Percentiles rank a stretch among this genome's conserved stretches.
Conservation (phyloP, 345 rosid species). For the Trapa bicornis region DNA sequence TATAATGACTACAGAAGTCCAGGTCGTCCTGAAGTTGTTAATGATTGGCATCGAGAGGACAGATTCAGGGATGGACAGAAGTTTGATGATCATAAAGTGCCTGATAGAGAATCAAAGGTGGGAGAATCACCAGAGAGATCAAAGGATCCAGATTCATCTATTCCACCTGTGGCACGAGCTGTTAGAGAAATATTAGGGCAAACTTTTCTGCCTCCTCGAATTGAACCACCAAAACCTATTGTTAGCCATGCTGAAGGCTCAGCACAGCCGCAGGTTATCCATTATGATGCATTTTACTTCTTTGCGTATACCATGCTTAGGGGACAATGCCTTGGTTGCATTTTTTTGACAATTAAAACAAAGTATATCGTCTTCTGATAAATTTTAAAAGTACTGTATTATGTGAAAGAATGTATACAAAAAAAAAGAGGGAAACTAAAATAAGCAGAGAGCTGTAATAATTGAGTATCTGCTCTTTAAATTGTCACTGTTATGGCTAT, state of each 20-base stretch:
- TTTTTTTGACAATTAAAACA: background rate
- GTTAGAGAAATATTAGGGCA: conserved; percentile 91
- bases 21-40: conserved; percentile 57
- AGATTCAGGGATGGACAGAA: conserved; percentile 69
- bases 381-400: background rate
- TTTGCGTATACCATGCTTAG: background rate
- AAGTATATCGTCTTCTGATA: background rate
- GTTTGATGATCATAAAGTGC: conserved; percentile 36
- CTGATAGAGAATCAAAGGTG: conserved; percentile 43
- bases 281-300: conserved; percentile 2
- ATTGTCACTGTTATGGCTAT: background rate
- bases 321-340: background rate
- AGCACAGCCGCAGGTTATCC: conserved; percentile 43
- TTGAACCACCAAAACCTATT: conserved; percentile 85
- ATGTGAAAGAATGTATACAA: background rate
- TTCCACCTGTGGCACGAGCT: conserved; percentile 76
- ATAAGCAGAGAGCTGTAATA: background rate
- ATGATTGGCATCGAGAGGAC: conserved; percentile 90
- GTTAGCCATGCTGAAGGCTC: conserved; percentile 36
- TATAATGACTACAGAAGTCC: conserved; percentile 49
- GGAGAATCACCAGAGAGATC: conserved; percentile 65
- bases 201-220: conserved; percentile 61
- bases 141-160: conserved; percentile 47
- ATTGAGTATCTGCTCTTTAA: background rate
- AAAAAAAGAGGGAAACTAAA: background rate